phyloP scores from a whole-genome alignment of 345 rosid genomes.

The Excoecaria agallocha region DNA sequence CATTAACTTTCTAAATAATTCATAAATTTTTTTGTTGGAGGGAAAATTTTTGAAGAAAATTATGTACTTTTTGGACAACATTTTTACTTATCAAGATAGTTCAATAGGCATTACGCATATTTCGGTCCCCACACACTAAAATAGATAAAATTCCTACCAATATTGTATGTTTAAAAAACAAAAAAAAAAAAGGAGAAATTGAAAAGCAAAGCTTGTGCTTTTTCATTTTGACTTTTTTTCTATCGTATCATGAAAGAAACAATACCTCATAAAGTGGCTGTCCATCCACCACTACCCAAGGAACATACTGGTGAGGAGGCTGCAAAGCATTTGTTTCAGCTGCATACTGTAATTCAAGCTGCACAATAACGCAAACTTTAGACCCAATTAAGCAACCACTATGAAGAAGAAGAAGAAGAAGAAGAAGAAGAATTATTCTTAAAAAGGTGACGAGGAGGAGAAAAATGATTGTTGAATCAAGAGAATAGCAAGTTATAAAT shows the following conservation, averaged over 20 bases:
- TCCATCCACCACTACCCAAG: conserved; percentile 95
- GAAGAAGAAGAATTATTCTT: not conserved
- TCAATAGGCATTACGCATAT: not conserved
- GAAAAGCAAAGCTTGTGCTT: not conserved
- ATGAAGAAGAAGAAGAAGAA: not conserved
- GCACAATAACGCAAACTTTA: conserved; percentile 22
- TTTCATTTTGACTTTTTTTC: not conserved
- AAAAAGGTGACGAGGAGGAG: not conserved
- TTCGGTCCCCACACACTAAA: not conserved
- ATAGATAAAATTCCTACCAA: not conserved
- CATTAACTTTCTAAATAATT: too few relatives aligned
- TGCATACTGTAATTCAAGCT: conserved; percentile 81
- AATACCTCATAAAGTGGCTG: conserved; percentile 86
- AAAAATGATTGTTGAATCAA: not conserved
- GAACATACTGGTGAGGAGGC: conserved; percentile 88
- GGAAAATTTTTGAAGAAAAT: too few relatives aligned
- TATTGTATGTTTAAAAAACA: not conserved
- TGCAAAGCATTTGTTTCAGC: conserved; percentile 74
- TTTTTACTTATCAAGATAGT: not conserved
- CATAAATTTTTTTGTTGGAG: too few relatives aligned
- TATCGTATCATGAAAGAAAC: conserved; percentile 20
- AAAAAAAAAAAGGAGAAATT: not conserved
- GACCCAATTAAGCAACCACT: not conserved
- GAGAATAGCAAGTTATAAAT: not conserved
- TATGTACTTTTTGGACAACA: not conserved